Evolutionary conservation across 352 stramenopile species (phyloP).

Genomic region (Phytophthora multivora): DNA sequence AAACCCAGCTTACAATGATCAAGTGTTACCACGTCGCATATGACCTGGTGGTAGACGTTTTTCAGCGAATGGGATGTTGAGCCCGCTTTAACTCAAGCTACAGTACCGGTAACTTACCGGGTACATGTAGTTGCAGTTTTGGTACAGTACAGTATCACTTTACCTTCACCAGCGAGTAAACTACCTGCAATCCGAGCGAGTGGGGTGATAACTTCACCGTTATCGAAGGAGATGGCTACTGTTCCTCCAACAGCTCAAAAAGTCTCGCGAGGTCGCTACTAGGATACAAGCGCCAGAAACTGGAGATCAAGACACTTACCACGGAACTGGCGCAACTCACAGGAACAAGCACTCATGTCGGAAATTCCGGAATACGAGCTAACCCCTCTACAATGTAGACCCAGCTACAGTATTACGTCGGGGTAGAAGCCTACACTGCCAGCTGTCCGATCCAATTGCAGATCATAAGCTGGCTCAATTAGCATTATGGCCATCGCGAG

Average conservation of each 20-base stretch:
- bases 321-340: background rate
- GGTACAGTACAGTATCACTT: too few species aligned
- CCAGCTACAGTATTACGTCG: too few species aligned
- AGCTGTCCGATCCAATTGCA: background rate
- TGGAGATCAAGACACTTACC: background rate
- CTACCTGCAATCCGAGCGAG: background rate
- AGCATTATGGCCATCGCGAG: background rate
- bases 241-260: too few species aligned
- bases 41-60: background rate
- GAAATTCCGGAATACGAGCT: too few species aligned
- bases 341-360: background rate
- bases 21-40: conserved; percentile 19
- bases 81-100: too few species aligned
- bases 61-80: conserved; percentile 11
- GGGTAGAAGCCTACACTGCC: too few species aligned
- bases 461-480: too few species aligned
- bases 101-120: too few species aligned
- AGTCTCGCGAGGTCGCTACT: background rate
- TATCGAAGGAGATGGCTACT: background rate
- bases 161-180: background rate
- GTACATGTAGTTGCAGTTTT: too few species aligned
- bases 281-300: background rate
- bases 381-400: too few species aligned
- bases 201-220: background rate
- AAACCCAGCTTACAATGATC: background rate